Evolutionary conservation across 768 basidiomycete species (phyloP), one percentile per base, ranked within the genome.

Genomic region (Xerocomellus dryophilus): DNA sequence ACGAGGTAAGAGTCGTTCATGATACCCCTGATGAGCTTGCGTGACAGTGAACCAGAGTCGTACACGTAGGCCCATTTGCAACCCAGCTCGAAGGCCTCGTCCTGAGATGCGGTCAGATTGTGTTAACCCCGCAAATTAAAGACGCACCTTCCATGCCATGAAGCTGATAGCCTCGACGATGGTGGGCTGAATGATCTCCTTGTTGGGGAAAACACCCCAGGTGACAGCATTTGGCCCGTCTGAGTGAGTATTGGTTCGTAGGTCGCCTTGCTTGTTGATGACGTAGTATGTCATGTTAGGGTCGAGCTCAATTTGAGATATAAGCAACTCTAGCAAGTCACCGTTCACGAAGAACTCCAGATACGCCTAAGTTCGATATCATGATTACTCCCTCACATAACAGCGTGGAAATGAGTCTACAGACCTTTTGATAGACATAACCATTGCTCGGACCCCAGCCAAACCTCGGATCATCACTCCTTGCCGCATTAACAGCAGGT

Each of bases 211-310:
- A 9, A 97, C 92, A 58, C 95, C 95, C 95, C 95, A 98, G 2
- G 95, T 98, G 17, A 98, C 93, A n/a, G 95, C 95, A 63, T 97
- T 98, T 25, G 97, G 95, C 3, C 95, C 93, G 47, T 97, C 94
- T 2, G 88, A 90, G 62, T 93, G 90, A 15, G 85, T 94, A 77
- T 98, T 99, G 45, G 97, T 98, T 51, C 87, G 83, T 46, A 99
- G 76, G 69, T 98, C 95, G 38, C 97, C 97, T 39, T 86, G 83
- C 70, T 88, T 92, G 81, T 98, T 98, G 71, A 98, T 96, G 44
- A 94, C 92, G 64, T 98, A 96, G 78, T 98, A 99, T 3, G 94
- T 98, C 66, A 96, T 88, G 61, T 86, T 83, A 55, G 81, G 81
- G 64, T 97, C 92, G 17, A 85, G 83, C 66, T 95, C 91, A 61